Evolutionary conservation across 2,329 filamentous ascomycete species (phyloP), one percentile per base, ranked within the genome.

Genomic region (Elsinoe ampelina): DNA sequence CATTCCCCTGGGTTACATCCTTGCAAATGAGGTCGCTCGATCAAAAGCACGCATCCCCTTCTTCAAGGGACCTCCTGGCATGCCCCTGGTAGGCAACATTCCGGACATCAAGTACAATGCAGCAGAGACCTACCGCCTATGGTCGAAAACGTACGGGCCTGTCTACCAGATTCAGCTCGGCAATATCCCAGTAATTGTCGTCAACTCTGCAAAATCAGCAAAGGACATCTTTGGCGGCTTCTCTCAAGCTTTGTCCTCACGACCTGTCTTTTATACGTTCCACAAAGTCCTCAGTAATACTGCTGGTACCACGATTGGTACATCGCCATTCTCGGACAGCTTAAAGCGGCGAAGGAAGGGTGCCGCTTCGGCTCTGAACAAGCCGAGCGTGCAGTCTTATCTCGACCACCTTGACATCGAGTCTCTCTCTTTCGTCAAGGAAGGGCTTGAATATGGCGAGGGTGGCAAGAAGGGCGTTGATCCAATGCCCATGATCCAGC

Each of bases 401-500:
- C 73, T 85, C 2, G 73, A 77, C 0, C 80, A 84, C 61, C 71
- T 86, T 1, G 81, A 86, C 51, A 65, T 82, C 5, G 83, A 86
- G 67, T 81, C 80, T 1, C 78, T 78, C 17, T 79, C 81, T 54
- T 86, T 86, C 55, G 72, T 86, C 50, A 75, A 76, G 43, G 84
- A 86, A 58, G 75, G 83, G 0, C 73, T 80, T 58, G 73, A 75
- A 17, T 80, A 83, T 59, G 83, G 83, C 2, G 70, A 77, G 5
- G 74, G 72, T 1, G 83, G 83, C 0, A 68, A 69, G 1, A 70
- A 70, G 1, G 73, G 80, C 0, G 77, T 85, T 0, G 80, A 86
- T 57, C 82, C 83, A 0, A 82, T 85, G 80, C 80, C 82, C 0
- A 82, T 84, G 78, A 84, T 86, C 45, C 83, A 85, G 63, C 78